phyloP scores from a whole-genome alignment of 305 asterid genomes.

The Fraxinus velutina region DNA sequence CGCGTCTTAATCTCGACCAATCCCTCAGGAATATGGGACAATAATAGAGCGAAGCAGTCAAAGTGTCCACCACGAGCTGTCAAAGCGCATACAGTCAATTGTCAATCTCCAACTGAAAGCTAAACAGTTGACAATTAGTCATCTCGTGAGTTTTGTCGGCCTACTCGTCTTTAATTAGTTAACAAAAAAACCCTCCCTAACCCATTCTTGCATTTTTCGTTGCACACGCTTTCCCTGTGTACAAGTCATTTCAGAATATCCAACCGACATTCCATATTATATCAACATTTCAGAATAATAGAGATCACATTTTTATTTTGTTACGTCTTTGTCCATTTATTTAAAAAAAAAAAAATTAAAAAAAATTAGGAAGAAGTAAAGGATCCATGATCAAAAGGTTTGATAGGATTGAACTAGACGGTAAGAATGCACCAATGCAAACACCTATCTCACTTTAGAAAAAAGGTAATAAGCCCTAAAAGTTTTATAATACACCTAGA shows the following conservation, averaged over 20 bases:
- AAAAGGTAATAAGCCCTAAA: not conserved
- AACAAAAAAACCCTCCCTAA: not conserved
- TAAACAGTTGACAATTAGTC: not conserved
- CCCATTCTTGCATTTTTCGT: not conserved
- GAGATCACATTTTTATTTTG: not conserved
- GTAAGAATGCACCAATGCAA: not conserved
- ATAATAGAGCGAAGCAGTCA: not conserved
- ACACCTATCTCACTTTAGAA: not conserved
- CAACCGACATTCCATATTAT: not conserved
- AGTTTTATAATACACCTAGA: not conserved
- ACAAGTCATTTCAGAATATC: not conserved
- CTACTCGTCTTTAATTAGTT: not conserved
- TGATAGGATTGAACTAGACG: not conserved
- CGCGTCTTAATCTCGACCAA: not conserved
- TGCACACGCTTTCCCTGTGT: not conserved
- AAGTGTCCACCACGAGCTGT: not conserved
- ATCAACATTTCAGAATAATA: not conserved
- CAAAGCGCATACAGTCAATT: not conserved
- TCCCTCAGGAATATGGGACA: not conserved
- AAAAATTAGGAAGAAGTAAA: not conserved
- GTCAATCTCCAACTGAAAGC: not conserved
- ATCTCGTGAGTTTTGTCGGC: not conserved
- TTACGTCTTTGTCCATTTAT: not conserved
- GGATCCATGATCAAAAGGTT: not conserved
- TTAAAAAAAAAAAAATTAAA: too few species aligned